Conservation (phyloP, 345 rosid genomes). For the Lepidium sativum region DNA sequence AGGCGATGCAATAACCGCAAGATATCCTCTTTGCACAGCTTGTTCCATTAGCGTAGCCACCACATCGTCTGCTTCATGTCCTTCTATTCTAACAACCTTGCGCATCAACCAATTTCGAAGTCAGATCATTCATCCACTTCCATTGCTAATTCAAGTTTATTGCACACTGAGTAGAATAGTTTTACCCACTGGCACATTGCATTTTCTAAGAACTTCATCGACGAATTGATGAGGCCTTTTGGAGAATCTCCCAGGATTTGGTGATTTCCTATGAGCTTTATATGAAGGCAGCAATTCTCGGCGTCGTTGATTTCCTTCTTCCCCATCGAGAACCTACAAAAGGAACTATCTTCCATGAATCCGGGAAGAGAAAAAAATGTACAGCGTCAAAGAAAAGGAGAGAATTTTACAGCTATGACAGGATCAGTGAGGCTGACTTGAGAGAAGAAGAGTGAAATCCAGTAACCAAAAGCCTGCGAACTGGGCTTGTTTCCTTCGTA, state of each 20-base stretch:
- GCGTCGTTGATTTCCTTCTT: constrained; percentile 56
- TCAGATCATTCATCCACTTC: constrained; percentile 1
- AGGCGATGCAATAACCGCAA: constrained; percentile 79
- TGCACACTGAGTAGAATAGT: constrained; percentile 1
- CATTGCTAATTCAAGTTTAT: neutral
- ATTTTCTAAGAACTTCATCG: constrained; percentile 51
- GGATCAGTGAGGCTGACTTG: constrained; percentile 77
- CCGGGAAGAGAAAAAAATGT: neutral
- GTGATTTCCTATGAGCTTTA: constrained; percentile 60
- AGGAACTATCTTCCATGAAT: neutral
- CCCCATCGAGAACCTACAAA: constrained; percentile 84
- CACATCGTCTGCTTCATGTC: constrained; percentile 92
- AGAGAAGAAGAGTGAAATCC: constrained; percentile 82
- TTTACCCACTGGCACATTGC: constrained; percentile 80
- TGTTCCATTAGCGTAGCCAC: constrained; percentile 73
- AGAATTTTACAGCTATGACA: constrained; percentile 64
- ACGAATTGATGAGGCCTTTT: constrained; percentile 40
- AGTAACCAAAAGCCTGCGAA: constrained; percentile 54
- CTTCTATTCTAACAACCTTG: constrained; percentile 64
- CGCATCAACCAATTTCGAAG: constrained; percentile 8
- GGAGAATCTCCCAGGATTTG: constrained; percentile 32
- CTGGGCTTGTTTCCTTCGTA: constrained; percentile 75
- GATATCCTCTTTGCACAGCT: constrained; percentile 55
- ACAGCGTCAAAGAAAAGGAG: neutral
- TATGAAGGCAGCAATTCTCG: constrained; percentile 73